phyloP scores from a whole-genome alignment of 768 basidiomycete genomes.

The Boletus barrowsii region DNA sequence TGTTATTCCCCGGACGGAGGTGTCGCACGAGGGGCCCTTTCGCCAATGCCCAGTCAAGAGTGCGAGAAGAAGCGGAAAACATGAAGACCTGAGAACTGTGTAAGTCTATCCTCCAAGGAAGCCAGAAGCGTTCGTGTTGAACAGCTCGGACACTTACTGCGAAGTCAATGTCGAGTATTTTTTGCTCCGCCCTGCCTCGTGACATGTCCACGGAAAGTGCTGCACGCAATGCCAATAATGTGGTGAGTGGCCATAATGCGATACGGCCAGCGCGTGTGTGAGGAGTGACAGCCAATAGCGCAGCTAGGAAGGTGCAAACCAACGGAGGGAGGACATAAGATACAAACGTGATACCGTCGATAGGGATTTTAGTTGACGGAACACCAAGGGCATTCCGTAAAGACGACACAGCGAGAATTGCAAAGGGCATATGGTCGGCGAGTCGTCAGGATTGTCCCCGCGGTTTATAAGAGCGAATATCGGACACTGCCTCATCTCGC shows the following conservation, averaged over 20 bases:
- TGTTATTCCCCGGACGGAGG: neutral
- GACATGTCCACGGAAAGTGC: conserved; percentile 1
- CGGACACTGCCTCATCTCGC: too few relatives aligned
- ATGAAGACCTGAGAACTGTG: neutral
- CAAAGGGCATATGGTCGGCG: too few relatives aligned
- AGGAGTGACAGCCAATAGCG: neutral
- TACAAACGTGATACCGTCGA: neutral
- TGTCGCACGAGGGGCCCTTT: neutral
- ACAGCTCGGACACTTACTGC: neutral
- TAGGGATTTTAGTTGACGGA: neutral
- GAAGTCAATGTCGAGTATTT: neutral
- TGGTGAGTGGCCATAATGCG: neutral
- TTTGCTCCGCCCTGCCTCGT: neutral
- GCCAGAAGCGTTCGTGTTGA: neutral
- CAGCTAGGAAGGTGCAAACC: neutral
- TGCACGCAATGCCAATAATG: neutral
- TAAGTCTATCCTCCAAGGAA: neutral
- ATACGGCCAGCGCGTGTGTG: neutral
- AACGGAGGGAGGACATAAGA: neutral
- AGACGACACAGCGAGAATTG: neutral
- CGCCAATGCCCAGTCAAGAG: neutral
- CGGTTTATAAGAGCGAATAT: too few relatives aligned
- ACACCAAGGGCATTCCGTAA: neutral
- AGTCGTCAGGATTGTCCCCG: too few relatives aligned
- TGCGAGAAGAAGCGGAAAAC: neutral